These are phyloP conservation scores for Hortaea werneckii DNA, from an alignment of 2,329 filamentous ascomycete genomes.

Conservation along the genomic window DNA sequence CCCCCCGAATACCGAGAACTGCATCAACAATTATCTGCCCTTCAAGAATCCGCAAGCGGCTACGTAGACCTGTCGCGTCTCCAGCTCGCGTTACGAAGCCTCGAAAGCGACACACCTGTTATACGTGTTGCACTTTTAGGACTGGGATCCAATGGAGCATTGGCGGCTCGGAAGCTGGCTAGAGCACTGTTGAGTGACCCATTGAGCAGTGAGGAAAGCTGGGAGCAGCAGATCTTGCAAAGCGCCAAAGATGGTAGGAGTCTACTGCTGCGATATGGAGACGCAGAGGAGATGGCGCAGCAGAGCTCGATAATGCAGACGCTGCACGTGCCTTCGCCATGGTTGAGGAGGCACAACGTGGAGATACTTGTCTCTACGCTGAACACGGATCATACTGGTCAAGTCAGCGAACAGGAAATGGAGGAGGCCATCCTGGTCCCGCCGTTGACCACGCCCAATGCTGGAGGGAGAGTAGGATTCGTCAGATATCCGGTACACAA, in stretches of 20 bases:
- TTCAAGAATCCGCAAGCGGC: constrained; percentile 51
- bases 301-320: constrained; percentile 46
- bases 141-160: constrained; percentile 23
- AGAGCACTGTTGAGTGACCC: constrained; percentile 46
- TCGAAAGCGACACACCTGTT: constrained; percentile 45
- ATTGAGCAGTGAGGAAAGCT: constrained; percentile 29
- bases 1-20: constrained; percentile 47
- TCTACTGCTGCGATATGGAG: constrained; percentile 41
- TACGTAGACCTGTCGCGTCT: constrained; percentile 60
- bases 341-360: constrained; percentile 50
- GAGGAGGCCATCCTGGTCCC: constrained; percentile 67
- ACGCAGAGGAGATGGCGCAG: constrained; percentile 39
- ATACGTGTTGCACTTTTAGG: constrained; percentile 45
- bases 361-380: constrained; percentile 52
- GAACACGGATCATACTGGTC: constrained; percentile 30
- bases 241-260: constrained; percentile 26
- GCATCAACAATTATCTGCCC: constrained; percentile 46
- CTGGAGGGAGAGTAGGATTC: constrained; percentile 53
- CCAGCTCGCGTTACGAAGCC: constrained; percentile 58
- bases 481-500: constrained; percentile 78
- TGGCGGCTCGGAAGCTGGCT: constrained; percentile 54
- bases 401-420: constrained; percentile 28
- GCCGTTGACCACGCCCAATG: constrained; percentile 54
- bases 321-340: constrained; percentile 52
- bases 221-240: constrained; percentile 34